Evolutionary conservation across 2,329 filamentous ascomycete genomes (phyloP), one percentile per base, ranked within the genome.

Genomic region (Aspergillus neoniger): DNA sequence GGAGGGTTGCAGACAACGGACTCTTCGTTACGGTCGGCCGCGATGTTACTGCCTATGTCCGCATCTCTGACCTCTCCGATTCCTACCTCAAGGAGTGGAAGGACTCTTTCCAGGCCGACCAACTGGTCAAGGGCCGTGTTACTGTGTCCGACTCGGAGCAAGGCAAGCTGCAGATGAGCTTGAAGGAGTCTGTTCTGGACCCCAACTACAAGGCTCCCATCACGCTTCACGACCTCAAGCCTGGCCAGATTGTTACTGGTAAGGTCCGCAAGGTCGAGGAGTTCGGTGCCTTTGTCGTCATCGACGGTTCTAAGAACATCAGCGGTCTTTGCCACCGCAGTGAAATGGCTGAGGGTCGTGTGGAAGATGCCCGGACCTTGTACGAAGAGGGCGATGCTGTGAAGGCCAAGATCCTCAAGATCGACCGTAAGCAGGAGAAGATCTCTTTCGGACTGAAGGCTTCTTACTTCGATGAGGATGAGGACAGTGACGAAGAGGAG

Each of bases 71-170:
- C 74, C 83, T 99, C 14, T 96, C 93, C 0, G 95, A 99, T 74
- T 85, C 86, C 7, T 99, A 88, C 74, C 80, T 99, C 69, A 98
- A 98, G 77, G 91, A 98, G 63, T 99, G 95, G 95, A 96, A 96
- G 79, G 86, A 91, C 38, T 82, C 88, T 48, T 97, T 94, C 78
- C 88, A 95, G 69, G 80, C 94, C 51, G 92, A 96, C 70, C 92
- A 98, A 76, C 83, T 99, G 5, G 92, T 99, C 57, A 92, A 90
- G 76, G 95, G 92, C 55, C 91, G 94, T 65, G 83, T 99, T 61
- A 86, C 90, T 50, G 81, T 87, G 2, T 85, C 93, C 25, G 90
- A 97, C 68, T 70, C 82, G 5, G 82, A 83, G 39, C 81, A 86
- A 25, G 86, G 88, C 59, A 91, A 92, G 68, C 79, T 96, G 28